Evolutionary conservation across 2,329 filamentous ascomycete genomes (phyloP).

Genomic region (Fusarium sp.): DNA sequence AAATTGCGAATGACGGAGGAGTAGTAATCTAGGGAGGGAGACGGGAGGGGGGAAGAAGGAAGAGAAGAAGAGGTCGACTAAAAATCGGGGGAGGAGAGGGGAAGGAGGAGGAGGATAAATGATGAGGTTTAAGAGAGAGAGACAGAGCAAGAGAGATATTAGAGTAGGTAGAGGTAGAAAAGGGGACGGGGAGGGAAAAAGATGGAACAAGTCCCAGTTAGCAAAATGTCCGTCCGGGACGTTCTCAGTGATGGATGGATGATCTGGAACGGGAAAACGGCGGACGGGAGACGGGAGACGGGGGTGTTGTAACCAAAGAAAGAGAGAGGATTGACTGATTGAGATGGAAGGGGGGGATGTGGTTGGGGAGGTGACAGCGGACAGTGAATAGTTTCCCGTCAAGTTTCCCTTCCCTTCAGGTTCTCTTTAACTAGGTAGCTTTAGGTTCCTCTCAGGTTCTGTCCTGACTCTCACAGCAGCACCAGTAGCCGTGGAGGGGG

Average conservation of each 20-base stretch:
- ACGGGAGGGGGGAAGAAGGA: conserved; percentile 4
- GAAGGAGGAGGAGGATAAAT: conserved; percentile 19
- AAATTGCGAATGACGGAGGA: conserved; percentile 13
- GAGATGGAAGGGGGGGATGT: conserved; percentile 39
- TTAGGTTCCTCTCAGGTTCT: background rate
- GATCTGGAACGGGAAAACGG: conserved; percentile 41
- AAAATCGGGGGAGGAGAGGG: conserved; percentile 20
- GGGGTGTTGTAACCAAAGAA: conserved; percentile 9
- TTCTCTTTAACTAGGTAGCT: conserved; percentile 18
- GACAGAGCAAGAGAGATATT: background rate
- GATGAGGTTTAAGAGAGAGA: conserved; percentile 14
- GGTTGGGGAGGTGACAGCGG: conserved; percentile 43
- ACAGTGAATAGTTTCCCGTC: conserved; percentile 27
- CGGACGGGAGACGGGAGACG: conserved; percentile 41
- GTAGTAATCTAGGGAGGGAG: conserved; percentile 22
- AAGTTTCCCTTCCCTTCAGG: conserved; percentile 17
- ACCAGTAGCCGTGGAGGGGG: conserved; percentile 19
- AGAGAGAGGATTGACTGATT: conserved; percentile 7
- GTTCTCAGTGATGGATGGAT: conserved; percentile 34
- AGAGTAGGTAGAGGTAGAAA: background rate
- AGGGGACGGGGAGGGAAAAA: conserved; percentile 23
- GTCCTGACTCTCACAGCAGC: background rate
- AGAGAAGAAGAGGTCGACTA: conserved; percentile 14
- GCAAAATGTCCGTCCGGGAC: conserved; percentile 35
- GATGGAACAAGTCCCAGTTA: conserved; percentile 26